These are phyloP conservation scores for Ascoidea rubescens DNA, from an alignment of 805 yeast species.

Conservation along the genomic window DNA sequence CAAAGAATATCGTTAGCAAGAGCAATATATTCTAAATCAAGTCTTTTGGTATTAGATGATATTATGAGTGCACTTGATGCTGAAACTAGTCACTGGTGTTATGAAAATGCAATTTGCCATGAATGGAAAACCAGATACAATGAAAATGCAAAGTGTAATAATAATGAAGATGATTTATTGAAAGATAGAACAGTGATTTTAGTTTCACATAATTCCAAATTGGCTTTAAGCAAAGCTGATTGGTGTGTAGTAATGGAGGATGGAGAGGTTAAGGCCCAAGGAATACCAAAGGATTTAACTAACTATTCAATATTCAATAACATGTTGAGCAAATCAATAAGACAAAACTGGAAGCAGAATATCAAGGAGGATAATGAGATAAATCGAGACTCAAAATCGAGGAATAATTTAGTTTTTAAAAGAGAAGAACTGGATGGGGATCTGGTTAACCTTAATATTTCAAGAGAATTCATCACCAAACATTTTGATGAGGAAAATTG, in stretches of 20 bases:
- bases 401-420: no score
- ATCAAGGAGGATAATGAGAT: no score
- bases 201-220: conserved; percentile 88
- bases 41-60: conserved; percentile 77
- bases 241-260: conserved; percentile 72
- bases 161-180: conserved; percentile 64
- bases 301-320: no score
- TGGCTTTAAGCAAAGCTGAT: conserved; percentile 72
- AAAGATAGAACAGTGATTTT: conserved; percentile 73
- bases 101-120: conserved; percentile 60
- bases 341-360: no score
- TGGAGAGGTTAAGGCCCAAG: conserved; percentile 69
- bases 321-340: no score
- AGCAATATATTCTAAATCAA: conserved; percentile 79
- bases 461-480: no score
- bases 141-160: no score
- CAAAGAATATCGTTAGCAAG: conserved; percentile 93
- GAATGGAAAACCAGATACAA: no score
- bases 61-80: conserved; percentile 96
- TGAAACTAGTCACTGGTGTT: conserved; percentile 88
- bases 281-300: conserved; percentile 49
- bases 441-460: no score
- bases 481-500: no score
- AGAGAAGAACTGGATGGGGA: conserved; percentile 9
- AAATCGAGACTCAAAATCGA: no score